Conservation (phyloP, 305 asterid genomes). For the Andrographis paniculata region DNA sequence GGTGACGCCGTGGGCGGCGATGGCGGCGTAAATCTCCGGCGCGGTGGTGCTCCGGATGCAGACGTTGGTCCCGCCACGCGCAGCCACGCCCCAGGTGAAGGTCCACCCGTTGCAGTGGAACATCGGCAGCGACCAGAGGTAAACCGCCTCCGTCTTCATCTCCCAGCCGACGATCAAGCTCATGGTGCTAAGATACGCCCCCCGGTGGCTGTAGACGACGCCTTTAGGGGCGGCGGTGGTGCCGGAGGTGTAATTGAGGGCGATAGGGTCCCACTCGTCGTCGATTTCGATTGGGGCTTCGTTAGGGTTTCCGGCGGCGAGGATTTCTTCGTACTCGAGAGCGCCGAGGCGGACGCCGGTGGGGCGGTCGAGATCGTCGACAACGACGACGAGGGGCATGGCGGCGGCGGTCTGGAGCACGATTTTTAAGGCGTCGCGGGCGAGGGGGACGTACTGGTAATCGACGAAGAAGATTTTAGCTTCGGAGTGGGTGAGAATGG, state of each 20-base stretch:
- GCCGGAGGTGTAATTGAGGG: constrained; percentile 53
- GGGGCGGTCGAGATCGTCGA: constrained; percentile 53
- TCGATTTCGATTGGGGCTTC: constrained; percentile 28
- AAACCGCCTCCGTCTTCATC: constrained; percentile 50
- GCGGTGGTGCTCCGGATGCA: constrained; percentile 61
- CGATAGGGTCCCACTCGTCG: constrained; percentile 50
- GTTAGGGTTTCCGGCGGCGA: constrained; percentile 30
- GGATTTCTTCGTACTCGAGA: constrained; percentile 52
- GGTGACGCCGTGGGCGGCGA: constrained; percentile 45
- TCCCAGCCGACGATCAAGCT: constrained; percentile 46
- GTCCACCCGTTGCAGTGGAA: constrained; percentile 74
- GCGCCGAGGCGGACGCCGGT: constrained; percentile 39
- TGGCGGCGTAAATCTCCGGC: constrained; percentile 41
- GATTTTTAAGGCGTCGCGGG: constrained; percentile 39
- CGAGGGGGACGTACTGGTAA: constrained; percentile 37
- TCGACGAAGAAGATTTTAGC: constrained; percentile 65
- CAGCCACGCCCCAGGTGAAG: constrained; percentile 60
- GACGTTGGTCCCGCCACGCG: constrained; percentile 66
- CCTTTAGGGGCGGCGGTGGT: constrained; percentile 58
- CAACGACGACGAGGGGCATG: constrained; percentile 48
- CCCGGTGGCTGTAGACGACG: constrained; percentile 59
- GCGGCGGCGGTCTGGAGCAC: constrained; percentile 15
- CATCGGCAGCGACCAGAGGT: constrained; percentile 62
- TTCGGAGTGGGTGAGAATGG: constrained; percentile 63
- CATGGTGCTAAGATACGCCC: constrained; percentile 49